A percentile compares a stretch with the other conserved stretches of the same genome.
Conservation (phyloP, 1,284 basidiomycete species). For the Cronartium ribicola region DNA sequence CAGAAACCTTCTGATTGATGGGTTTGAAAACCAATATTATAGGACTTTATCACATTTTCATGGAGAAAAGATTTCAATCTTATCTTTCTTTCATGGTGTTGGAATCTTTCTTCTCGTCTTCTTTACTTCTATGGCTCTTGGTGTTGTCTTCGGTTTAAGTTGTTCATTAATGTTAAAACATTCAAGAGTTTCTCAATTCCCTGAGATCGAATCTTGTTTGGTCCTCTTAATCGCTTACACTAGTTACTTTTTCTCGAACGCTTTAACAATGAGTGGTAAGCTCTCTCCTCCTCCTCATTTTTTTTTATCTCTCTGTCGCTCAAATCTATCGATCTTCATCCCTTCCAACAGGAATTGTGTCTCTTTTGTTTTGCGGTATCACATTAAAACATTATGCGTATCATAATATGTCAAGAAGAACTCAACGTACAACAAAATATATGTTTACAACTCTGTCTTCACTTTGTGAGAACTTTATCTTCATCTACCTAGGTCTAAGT, state of each 20-base stretch:
- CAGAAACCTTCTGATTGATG: not conserved
- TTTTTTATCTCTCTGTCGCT: conserved; percentile 4
- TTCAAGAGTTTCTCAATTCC: conserved; percentile 78
- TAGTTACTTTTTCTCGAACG: conserved; percentile 97
- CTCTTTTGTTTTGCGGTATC: conserved; percentile 95
- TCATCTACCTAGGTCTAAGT: conserved; percentile 95
- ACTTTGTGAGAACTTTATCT: conserved; percentile 98
- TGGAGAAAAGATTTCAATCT: conserved; percentile 77
- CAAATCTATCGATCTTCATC: not conserved
- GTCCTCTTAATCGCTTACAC: conserved; percentile 93
- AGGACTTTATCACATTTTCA: conserved; percentile 90
- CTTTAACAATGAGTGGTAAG: conserved; percentile 77
- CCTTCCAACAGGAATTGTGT: conserved; percentile 69
- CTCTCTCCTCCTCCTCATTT: conserved; percentile 7
- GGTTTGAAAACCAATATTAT: conserved; percentile 12
- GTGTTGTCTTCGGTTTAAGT: conserved; percentile 81
- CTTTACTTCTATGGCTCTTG: conserved; percentile 85
- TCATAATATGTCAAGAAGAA: conserved; percentile 94
- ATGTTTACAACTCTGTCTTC: conserved; percentile 87
- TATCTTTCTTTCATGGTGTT: conserved; percentile 86
- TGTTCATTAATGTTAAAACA: conserved; percentile 93
- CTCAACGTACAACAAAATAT: conserved; percentile 92
- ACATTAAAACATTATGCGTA: conserved; percentile 99
- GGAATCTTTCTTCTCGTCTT: conserved; percentile 96
- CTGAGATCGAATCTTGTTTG: conserved; percentile 87